Evolutionary conservation across 2,329 filamentous ascomycete species (phyloP), one percentile per base, ranked within the genome.

Genomic region (Aspergillus quadrilineatus): DNA sequence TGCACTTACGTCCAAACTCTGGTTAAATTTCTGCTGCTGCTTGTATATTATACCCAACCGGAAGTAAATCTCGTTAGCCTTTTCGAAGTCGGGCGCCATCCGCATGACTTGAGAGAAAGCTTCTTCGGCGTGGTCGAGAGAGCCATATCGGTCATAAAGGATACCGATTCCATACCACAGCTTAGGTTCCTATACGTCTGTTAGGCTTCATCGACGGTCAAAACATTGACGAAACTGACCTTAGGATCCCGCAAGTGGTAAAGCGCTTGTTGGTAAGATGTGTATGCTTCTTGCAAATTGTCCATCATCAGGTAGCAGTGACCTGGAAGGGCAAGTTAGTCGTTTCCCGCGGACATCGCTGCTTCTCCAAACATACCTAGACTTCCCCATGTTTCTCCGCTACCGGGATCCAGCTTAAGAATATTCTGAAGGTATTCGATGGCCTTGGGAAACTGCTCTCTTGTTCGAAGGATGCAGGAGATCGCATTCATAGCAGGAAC

Each of bases 291-390:
- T 75, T 97, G 94, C 34, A 97, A 78, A 68, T 97, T 93, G 69
- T 99, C 94, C 85, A 96, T 96, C 94, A 99, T 99, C 28, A 99
- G 81, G 72, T 93, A 96, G 77, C 94, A 97, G 73, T 97, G 94
- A n/a, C 94, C 91, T 93, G 65, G 12, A 49, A 53, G 28, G 8
- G 12, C 63, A 66, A 42, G 65, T 63, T 50, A 61, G 55, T 48
- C 6, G 34, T 17, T n/a, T 17, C 14, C 4, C 37, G 4, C 36
- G 14, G 46, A 15, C 9, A 34, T 26, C n/a, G 29, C 14, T 30
- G 15, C n/a, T 22, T 47, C 7, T 9, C 30, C 36, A 28, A 53
- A 72, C 84, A 63, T 81, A 94, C 90, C 93, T 30, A 97, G 81
- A 71, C 92, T 96, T 47, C 93, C 93, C 94, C 93, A 97, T 44